These are phyloP conservation scores for Coemansia biformis DNA, from an alignment of 192 early-diverging fungal genomes.

Conservation along the genomic window DNA sequence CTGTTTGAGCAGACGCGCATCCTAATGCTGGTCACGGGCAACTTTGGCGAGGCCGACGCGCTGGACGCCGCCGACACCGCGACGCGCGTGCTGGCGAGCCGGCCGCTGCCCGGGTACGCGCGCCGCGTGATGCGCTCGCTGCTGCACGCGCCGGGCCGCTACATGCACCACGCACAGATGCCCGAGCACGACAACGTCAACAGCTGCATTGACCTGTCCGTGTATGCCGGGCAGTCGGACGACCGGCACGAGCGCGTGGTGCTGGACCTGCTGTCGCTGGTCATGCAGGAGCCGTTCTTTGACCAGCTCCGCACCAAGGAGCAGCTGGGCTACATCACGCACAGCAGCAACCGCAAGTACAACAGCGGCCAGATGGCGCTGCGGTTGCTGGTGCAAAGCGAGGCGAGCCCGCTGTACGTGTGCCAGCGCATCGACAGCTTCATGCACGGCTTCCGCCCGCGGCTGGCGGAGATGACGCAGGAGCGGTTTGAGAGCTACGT, in stretches of 20 bases:
- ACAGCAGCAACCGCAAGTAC: constrained; percentile 55
- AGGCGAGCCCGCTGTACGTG: constrained; percentile 73
- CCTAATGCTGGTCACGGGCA: constrained; percentile 86
- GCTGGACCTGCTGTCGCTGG: constrained; percentile 70
- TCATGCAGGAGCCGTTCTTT: constrained; percentile 85
- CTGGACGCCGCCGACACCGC: constrained; percentile 57
- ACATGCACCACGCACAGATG: constrained; percentile 28
- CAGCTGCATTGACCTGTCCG: constrained; percentile 78
- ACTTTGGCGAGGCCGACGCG: constrained; percentile 66
- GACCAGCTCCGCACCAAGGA: constrained; percentile 92
- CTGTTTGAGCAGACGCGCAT: constrained; percentile 66
- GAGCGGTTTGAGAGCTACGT: constrained; percentile 63
- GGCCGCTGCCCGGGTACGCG: constrained; percentile 53
- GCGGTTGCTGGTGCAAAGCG: constrained; percentile 83
- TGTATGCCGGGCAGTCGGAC: constrained; percentile 71
- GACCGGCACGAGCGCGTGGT: constrained; percentile 61
- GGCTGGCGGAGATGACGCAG: constrained; percentile 59
- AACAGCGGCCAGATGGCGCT: constrained; percentile 72
- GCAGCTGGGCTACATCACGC: constrained; percentile 69
- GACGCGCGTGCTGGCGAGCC: constrained; percentile 56
- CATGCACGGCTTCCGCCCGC: constrained; percentile 53
- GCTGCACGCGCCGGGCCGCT: constrained; percentile 37
- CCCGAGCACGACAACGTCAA: constrained; percentile 81
- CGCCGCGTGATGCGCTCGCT: constrained; percentile 26
- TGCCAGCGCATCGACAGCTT: constrained; percentile 77